Evolutionary conservation across 1,284 basidiomycete species (phyloP), one percentile per base, ranked within the genome.

Genomic region (Irpex sp.): DNA sequence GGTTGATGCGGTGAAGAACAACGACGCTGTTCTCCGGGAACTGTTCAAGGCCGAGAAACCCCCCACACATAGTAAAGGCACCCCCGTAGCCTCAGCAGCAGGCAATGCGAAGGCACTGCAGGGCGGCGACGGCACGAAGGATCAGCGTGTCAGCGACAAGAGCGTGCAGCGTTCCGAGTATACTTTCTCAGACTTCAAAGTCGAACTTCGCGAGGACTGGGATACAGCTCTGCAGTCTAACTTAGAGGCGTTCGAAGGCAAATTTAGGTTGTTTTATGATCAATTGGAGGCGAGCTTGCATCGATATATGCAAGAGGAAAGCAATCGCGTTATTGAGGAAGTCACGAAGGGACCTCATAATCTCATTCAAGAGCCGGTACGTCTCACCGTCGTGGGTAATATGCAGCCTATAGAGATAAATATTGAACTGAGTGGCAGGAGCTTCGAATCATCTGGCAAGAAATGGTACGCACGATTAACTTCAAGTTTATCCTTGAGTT

Each of bases 201-300:
- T 64, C 37, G 73, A 74, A 0, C 47, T 74, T 11, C 51, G 59
- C 17, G 70, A 71, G 13, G 70, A 71, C 6, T 69, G 68, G n/a
- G 66, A 69, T 11, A 51, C 61, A 3, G 68, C 72, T 3, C 65
- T 73, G 8, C 61, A 64, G 55, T 70, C 68, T 59, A 76, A 77
- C 55, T 57, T 67, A 34, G 62, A 59, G 2, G 57, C 64, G 1
- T 76, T 75, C 67, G 65, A 67, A 48, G 64, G 70, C 17, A 77
- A 76, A 62, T 75, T 76, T 37, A 66, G 67, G 47, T 56, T 74
- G 9, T 74, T 73, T 38, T 64, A 67, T 13, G 62, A 64, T 17
- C 69, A 71, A 63, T 58, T 76, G 4, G 44, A 67, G 19, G 61
- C 67, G 13, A 70, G 69, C 57, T 62, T 75, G 56, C 63, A 66